Conservation (phyloP, 2,329 filamentous ascomycete species). For the Zasmidium cellare region DNA sequence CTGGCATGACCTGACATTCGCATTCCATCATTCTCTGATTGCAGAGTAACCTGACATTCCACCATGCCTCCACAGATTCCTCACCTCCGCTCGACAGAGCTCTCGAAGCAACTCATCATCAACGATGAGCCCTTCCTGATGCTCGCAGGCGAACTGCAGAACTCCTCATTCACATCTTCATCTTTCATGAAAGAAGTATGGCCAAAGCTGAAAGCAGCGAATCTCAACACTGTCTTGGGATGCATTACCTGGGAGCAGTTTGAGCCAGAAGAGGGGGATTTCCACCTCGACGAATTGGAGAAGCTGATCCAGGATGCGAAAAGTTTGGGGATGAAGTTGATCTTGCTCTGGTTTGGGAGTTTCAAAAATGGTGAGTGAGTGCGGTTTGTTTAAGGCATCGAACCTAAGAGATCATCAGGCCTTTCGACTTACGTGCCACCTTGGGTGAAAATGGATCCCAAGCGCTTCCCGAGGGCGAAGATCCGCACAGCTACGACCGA, state of each 20-base stretch:
- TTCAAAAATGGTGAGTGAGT: constrained; percentile 48
- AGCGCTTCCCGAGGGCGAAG: constrained; percentile 35
- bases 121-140: constrained; percentile 48
- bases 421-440: constrained; percentile 40
- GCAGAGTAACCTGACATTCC: constrained; percentile 57
- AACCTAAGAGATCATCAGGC: constrained; percentile 19
- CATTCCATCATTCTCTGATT: too few relatives aligned
- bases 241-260: constrained; percentile 50
- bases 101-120: constrained; percentile 42
- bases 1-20: too few relatives aligned
- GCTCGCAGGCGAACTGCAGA: constrained; percentile 47
- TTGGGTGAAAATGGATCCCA: constrained; percentile 40
- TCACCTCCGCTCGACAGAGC: constrained; percentile 3
- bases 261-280: constrained; percentile 46
- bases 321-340: constrained; percentile 39
- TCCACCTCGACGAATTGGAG: constrained; percentile 46
- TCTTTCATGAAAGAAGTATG: constrained; percentile 48
- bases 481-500: constrained; percentile 25
- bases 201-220: constrained; percentile 42
- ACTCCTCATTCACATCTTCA: constrained; percentile 48
- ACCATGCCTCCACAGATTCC: constrained; percentile 38
- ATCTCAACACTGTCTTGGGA: constrained; percentile 49
- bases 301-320: constrained; percentile 41
- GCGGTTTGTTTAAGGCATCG: too few relatives aligned
- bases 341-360: constrained; percentile 50